phyloP scores from a whole-genome alignment of 225 moss, liverwort and hornwort species.

The Takakia lepidozioides region DNA sequence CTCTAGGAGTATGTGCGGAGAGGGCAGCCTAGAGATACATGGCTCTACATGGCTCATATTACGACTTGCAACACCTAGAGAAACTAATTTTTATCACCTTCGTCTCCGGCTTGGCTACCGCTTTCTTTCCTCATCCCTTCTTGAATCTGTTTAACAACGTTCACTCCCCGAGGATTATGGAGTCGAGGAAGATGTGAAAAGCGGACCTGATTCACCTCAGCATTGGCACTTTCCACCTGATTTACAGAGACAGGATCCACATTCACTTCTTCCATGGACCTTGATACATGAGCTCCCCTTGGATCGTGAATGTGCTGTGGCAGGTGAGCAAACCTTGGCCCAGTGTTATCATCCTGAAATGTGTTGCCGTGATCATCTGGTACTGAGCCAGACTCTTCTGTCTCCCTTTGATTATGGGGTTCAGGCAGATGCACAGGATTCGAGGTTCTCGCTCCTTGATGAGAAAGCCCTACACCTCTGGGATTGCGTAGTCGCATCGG shows the following conservation, averaged over 20 bases:
- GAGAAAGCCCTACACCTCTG: constrained; percentile 31
- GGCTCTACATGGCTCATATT: too few species aligned
- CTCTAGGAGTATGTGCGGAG: too few species aligned
- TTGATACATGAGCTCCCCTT: constrained; percentile 16
- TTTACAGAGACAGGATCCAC: constrained; percentile 11
- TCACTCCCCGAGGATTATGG: constrained; percentile 38
- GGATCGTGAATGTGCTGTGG: constrained; percentile 26
- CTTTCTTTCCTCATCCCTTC: constrained; percentile 12
- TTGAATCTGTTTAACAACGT: constrained; percentile 20
- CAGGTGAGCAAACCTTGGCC: constrained; percentile 20
- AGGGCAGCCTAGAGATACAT: too few species aligned
- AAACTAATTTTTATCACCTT: constrained; percentile 12
- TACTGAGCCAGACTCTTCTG: constrained; percentile 13
- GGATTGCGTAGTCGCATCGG: constrained; percentile 35
- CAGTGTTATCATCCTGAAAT: constrained; percentile 9
- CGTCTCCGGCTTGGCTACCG: constrained; percentile 4
- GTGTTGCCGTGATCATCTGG: constrained; percentile 12
- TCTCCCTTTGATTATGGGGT: neutral
- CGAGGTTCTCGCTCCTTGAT: constrained; percentile 12
- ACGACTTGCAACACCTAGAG: too few species aligned
- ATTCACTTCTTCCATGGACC: constrained; percentile 8
- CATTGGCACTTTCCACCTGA: constrained; percentile 11
- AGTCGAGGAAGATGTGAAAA: constrained; percentile 39
- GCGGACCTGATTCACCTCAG: constrained; percentile 16
- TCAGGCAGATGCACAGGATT: constrained; percentile 7